Evolutionary conservation across 192 early-diverging fungal species (phyloP).

Genomic region (Entophlyctis luteolus): DNA sequence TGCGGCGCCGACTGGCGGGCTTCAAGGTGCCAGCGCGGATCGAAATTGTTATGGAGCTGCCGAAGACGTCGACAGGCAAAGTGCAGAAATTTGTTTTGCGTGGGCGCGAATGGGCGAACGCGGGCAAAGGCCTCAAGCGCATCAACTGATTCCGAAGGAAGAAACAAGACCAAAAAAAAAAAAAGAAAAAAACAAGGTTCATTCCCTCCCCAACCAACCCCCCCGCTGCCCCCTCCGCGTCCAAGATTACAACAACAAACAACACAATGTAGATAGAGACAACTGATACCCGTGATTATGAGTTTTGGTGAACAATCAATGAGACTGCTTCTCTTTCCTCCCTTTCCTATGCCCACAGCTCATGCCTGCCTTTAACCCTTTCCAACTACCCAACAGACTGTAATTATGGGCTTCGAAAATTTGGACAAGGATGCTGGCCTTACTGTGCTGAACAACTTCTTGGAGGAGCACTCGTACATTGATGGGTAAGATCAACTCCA

Average conservation of each 20-base stretch:
- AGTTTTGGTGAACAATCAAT: too few relatives aligned
- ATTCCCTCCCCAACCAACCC: too few relatives aligned
- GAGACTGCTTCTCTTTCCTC: too few relatives aligned
- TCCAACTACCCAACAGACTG: too few relatives aligned
- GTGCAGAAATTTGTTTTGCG: constrained; percentile 53
- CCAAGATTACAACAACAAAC: too few relatives aligned
- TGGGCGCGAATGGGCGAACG: constrained; percentile 45
- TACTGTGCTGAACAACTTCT: constrained; percentile 34
- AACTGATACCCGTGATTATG: too few relatives aligned
- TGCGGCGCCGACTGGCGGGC: constrained; percentile 44
- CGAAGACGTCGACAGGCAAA: constrained; percentile 52
- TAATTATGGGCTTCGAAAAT: constrained; percentile 37
- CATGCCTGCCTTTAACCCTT: too few relatives aligned
- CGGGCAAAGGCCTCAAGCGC: not conserved
- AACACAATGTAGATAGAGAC: too few relatives aligned
- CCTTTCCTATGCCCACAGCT: too few relatives aligned
- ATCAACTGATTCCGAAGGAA: constrained; percentile 1
- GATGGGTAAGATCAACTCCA: constrained; percentile 27
- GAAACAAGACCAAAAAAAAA: too few relatives aligned
- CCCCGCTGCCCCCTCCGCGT: too few relatives aligned
- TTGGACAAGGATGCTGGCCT: constrained; percentile 23
- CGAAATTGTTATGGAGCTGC: constrained; percentile 44
- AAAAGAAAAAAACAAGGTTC: too few relatives aligned
- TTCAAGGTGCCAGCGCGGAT: constrained; percentile 52
- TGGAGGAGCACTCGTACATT: constrained; percentile 42